Percentiles rank a stretch among this genome's conserved stretches.
These are phyloP conservation scores for Scenedesmus sp. DNA, from an alignment of 163 green algal species.

Conservation along the genomic window DNA sequence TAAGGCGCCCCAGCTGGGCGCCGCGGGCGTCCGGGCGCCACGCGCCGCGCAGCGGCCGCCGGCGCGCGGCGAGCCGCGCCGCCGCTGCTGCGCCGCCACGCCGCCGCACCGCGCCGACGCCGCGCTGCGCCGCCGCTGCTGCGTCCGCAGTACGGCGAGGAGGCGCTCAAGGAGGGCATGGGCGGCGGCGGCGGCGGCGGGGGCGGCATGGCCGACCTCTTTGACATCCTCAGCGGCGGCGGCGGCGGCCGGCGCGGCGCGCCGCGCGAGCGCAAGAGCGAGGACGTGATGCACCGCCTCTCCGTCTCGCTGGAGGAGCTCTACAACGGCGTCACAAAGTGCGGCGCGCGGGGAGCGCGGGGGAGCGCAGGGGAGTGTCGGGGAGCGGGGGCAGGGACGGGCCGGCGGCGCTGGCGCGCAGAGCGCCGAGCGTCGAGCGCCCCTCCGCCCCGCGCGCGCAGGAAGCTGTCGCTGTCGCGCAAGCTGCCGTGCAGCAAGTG, in stretches of 20 bases:
- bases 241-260: conserved; percentile 67
- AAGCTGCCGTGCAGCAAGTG: conserved; percentile 88
- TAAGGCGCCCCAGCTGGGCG: too few species aligned
- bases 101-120: too few species aligned
- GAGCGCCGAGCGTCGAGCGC: too few species aligned
- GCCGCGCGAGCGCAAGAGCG: conserved; percentile 78
- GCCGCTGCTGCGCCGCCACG: too few species aligned
- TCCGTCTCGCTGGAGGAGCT: conserved; percentile 94
- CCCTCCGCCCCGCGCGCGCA: conserved; percentile 37
- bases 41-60: too few species aligned
- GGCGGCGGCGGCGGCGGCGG: conserved; percentile 67
- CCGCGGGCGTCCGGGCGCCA: too few species aligned
- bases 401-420: too few species aligned
- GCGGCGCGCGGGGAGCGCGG: not conserved
- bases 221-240: conserved; percentile 59
- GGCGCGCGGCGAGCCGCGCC: too few species aligned
- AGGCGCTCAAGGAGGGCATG: conserved; percentile 97
- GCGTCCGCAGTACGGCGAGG: conserved; percentile 93
- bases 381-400: too few species aligned
- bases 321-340: conserved; percentile 91
- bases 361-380: too few species aligned
- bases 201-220: conserved; percentile 79
- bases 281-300: conserved; percentile 95
- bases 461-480: conserved; percentile 89
- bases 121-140: too few species aligned